Evolutionary conservation across 1,284 basidiomycete genomes (phyloP), one percentile per base, ranked within the genome.

Genomic region (Rhodotorula sp.): DNA sequence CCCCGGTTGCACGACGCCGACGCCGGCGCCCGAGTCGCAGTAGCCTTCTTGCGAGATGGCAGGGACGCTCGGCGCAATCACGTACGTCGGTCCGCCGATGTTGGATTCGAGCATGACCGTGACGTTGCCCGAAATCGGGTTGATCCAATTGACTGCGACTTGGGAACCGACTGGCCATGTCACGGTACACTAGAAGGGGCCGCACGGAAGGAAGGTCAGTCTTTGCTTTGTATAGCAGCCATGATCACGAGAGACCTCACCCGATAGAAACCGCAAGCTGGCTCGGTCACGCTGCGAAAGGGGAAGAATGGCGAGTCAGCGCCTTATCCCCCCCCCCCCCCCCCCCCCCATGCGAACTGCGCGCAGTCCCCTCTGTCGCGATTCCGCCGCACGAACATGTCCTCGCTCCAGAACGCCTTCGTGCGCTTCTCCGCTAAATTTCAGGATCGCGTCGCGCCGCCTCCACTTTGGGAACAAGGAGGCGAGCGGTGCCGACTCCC

Each of bases 111-210:
- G 64, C 49, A 64, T 51, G 57, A 76, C 69, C 7, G 66, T 60
- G 22, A 76, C 75, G 59, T 74, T 58, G 26, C 75, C 75, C 5
- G 56, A 42, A 2, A 68, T 69, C 24, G 74, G 75, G 33, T 63
- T 62, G 62, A 76, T 61, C 75, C 75, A 76, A 65, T 76, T 76
- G 48, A 76, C 72, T n/a, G 64, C 67, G 42, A 69, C 67, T 6
- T 53, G 6, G 24, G 69, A 65, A n/a, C 75, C 72, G 48, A 74
- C 55, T 6, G 65, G 54, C 75, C 75, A 76, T 20, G 64, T 69
- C 8, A 76, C 72, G 33, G 42, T 51, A 62, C 75, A 76, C 67
- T 74, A 45, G 22, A 22, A 30, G 12, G 3, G 18, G 48, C 2
- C 0, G 24, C 30, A 49, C 55, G 44, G 59, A 0, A 64, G 29